Evolutionary conservation across 2,329 filamentous ascomycete species (phyloP).

Genomic region (Apiospora arundinis): DNA sequence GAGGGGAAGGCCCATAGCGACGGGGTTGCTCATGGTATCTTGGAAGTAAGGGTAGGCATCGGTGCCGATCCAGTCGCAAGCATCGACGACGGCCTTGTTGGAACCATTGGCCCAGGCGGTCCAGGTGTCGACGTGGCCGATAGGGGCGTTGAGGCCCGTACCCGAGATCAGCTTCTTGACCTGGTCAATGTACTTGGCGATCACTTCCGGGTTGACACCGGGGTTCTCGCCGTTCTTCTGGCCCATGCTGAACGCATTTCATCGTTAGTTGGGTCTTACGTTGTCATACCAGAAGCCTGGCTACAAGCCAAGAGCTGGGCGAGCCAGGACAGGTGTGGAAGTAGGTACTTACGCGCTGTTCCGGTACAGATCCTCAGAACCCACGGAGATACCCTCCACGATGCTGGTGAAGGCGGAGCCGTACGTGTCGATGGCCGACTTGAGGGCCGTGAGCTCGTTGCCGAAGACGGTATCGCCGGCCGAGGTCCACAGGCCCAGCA

Average conservation of each 20-base stretch:
- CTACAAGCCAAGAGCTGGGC: neutral
- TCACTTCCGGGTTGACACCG: conserved; percentile 66
- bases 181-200: conserved; percentile 74
- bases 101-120: conserved; percentile 76
- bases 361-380: conserved; percentile 84
- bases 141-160: conserved; percentile 62
- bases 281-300: neutral
- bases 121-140: conserved; percentile 93
- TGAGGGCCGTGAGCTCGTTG: conserved; percentile 78
- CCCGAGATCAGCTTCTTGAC: conserved; percentile 68
- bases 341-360: conserved; percentile 31
- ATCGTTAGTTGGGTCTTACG: neutral
- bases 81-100: conserved; percentile 73
- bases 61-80: conserved; percentile 80
- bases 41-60: conserved; percentile 90
- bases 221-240: conserved; percentile 65
- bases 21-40: conserved; percentile 68
- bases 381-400: conserved; percentile 84
- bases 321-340: too few relatives aligned
- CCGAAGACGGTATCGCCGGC: conserved; percentile 66
- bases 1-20: conserved; percentile 67
- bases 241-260: conserved; percentile 56
- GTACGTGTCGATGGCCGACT: conserved; percentile 71
- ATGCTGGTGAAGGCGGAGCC: conserved; percentile 68
- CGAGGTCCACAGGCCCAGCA: conserved; percentile 86